These are phyloP conservation scores for Botryotinia narcissicola DNA, from an alignment of 2,329 filamentous ascomycete species.

Conservation along the genomic window DNA sequence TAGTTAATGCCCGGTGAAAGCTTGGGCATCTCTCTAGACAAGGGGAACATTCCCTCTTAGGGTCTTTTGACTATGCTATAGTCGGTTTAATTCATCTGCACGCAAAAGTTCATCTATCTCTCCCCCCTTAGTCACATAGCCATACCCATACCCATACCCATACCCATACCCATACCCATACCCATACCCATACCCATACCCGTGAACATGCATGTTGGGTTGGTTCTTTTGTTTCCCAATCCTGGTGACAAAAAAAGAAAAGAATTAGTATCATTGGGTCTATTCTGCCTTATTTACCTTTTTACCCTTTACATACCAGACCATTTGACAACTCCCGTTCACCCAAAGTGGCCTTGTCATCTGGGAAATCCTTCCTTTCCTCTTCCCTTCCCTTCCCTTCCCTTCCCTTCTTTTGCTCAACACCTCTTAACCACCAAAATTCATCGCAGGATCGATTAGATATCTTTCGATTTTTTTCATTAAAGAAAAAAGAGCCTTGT, in stretches of 20 bases:
- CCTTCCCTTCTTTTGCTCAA: conserved; percentile 18
- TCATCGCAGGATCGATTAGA: conserved; percentile 32
- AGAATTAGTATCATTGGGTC: neutral
- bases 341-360: conserved; percentile 6
- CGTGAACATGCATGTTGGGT: neutral
- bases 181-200: no score
- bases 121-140: neutral
- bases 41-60: neutral
- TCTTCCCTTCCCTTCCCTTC: neutral
- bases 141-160: no score
- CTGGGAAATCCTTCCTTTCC: neutral
- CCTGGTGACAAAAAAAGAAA: neutral
- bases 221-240: neutral
- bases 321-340: neutral
- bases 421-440: conserved; percentile 21
- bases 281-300: neutral
- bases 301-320: neutral
- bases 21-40: neutral
- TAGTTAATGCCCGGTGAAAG: neutral
- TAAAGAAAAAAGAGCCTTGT: neutral
- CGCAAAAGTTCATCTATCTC: neutral
- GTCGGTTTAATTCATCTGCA: neutral
- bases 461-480: neutral
- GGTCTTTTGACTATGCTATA: neutral
- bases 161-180: no score